Conservation (phyloP, 306 rosid species). For the Vigna nakashimae region DNA sequence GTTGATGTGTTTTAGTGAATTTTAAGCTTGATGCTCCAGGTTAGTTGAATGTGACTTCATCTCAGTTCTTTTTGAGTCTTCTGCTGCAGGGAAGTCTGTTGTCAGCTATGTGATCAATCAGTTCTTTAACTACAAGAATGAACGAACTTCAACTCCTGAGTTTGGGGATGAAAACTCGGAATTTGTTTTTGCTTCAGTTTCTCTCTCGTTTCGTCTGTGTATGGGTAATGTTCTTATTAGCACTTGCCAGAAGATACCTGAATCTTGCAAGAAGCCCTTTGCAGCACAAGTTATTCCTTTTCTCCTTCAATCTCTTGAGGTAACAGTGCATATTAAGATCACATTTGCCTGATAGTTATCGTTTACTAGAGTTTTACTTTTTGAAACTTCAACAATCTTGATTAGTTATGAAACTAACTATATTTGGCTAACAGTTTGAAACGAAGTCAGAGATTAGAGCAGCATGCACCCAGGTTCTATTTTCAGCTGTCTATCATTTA, state of each 20-base stretch:
- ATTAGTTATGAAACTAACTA: conserved; percentile 34
- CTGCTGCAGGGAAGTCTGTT: conserved; percentile 50
- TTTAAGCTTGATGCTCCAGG: conserved; percentile 21
- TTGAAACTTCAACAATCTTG: conserved; percentile 29
- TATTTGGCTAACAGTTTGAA: conserved; percentile 55
- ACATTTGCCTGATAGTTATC: conserved; percentile 13
- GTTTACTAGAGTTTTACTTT: conserved; percentile 19
- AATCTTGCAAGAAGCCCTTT: conserved; percentile 60
- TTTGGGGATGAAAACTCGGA: conserved; percentile 37
- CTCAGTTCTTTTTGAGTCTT: conserved; percentile 50
- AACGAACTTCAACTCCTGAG: conserved; percentile 42
- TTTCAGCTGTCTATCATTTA: conserved; percentile 86
- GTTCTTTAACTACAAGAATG: conserved; percentile 46
- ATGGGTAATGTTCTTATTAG: conserved; percentile 96
- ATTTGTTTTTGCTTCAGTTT: conserved; percentile 41
- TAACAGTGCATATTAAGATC: conserved; percentile 44
- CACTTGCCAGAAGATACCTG: conserved; percentile 80
- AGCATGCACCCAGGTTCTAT: conserved; percentile 86
- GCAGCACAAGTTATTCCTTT: conserved; percentile 64
- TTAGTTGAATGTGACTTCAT: conserved; percentile 39
- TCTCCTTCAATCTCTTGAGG: conserved; percentile 70
- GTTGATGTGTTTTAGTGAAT: conserved; percentile 25
- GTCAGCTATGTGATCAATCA: conserved; percentile 58
- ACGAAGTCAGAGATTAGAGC: conserved; percentile 69
- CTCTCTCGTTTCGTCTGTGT: conserved; percentile 72